Evolutionary conservation across 257 asterid species (phyloP).

Genomic region (Oldenlandia corymbosa): DNA sequence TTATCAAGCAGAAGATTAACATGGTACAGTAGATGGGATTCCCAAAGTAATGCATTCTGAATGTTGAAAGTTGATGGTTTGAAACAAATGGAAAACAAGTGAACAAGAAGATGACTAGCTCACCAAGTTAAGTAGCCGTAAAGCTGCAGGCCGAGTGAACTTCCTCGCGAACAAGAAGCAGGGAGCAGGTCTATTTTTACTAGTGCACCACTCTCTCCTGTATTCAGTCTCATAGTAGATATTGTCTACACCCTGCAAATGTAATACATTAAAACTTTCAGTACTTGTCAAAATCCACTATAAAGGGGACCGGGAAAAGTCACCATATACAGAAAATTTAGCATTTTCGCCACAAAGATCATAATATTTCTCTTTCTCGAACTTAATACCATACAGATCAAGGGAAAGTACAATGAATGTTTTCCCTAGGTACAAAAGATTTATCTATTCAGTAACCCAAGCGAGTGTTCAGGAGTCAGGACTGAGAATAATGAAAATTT

Average conservation of each 20-base stretch:
- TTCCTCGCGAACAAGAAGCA: constrained; percentile 95
- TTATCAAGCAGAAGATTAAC: not conserved
- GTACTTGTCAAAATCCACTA: not conserved
- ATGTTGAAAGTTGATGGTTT: not conserved
- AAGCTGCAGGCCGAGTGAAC: constrained; percentile 85
- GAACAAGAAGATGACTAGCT: constrained; percentile 18
- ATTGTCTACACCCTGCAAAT: constrained; percentile 65
- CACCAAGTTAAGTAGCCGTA: constrained; percentile 78
- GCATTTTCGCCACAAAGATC: not conserved
- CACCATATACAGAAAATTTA: not conserved
- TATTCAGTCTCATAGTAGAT: constrained; percentile 81
- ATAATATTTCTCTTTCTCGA: not conserved
- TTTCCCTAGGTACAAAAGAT: not conserved
- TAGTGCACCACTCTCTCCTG: constrained; percentile 97
- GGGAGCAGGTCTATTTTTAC: constrained; percentile 80
- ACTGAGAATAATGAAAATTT: not conserved
- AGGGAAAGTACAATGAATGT: not conserved
- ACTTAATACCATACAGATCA: not conserved
- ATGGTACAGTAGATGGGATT: not conserved
- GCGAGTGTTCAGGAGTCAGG: not conserved
- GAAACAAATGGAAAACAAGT: not conserved
- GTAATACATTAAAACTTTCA: not conserved
- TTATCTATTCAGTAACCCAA: not conserved
- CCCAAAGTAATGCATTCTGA: not conserved
- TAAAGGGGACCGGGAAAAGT: too few species aligned